Evolutionary conservation across 2,329 filamentous ascomycete species (phyloP).

Genomic region (Graphiopsis chlorocephala): DNA sequence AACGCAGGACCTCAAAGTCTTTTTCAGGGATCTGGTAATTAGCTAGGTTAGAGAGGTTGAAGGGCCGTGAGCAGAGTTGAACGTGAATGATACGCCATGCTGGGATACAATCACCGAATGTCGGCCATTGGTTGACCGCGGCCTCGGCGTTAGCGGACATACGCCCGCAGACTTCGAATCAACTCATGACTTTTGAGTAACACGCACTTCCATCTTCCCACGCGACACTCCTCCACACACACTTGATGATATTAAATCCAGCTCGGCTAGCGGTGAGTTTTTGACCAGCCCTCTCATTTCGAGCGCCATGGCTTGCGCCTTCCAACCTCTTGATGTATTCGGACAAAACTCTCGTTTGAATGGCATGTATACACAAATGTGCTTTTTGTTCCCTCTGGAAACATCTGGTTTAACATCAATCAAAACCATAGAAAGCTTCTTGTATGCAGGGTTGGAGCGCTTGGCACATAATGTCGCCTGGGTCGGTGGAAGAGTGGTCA

Average conservation of each 20-base stretch:
- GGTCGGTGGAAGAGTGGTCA: neutral
- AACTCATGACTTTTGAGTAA: too few relatives aligned
- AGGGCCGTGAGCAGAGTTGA: too few relatives aligned
- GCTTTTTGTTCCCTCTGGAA: slow-evolving; percentile 10
- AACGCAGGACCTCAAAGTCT: slow-evolving; percentile 54
- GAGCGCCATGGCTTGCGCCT: neutral
- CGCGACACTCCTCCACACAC: too few relatives aligned
- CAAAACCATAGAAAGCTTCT: neutral
- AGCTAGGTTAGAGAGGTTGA: neutral
- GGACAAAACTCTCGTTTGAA: slow-evolving; percentile 13
- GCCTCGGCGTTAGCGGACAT: too few relatives aligned
- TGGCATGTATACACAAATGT: slow-evolving; percentile 15
- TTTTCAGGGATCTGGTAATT: slow-evolving; percentile 30
- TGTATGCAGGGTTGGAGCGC: neutral
- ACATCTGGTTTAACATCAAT: neutral
- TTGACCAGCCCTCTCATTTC: neutral
- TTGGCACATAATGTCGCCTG: neutral
- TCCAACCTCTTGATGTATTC: slow-evolving; percentile 11
- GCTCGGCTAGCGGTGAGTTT: neutral
- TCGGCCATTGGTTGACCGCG: too few relatives aligned
- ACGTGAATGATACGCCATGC: too few relatives aligned
- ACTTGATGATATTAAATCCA: neutral
- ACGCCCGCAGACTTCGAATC: too few relatives aligned
- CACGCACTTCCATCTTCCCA: too few relatives aligned
- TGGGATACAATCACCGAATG: too few relatives aligned